Conservation (phyloP, 2,329 filamentous ascomycete species). For the Nemania serpens region DNA sequence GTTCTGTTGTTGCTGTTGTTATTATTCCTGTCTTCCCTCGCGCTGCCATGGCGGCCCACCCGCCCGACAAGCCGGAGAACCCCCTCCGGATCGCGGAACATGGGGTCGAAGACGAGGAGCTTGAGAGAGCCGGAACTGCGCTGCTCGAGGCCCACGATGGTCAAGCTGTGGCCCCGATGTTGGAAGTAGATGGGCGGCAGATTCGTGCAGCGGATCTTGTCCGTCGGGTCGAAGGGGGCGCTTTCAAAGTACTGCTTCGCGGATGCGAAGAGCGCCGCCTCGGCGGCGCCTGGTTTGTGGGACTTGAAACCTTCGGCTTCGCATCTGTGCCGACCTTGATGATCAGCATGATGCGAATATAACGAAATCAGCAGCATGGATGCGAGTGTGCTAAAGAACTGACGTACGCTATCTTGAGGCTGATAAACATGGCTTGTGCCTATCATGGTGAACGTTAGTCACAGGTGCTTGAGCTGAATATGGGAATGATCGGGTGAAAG, state of each 20-base stretch:
- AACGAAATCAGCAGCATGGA: not conserved
- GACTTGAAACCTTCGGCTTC: constrained; percentile 65
- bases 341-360: not conserved
- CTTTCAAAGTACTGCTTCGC: constrained; percentile 76
- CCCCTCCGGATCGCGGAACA: constrained; percentile 70
- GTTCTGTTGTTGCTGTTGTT: constrained; percentile 41
- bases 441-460: constrained; percentile 41
- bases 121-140: constrained; percentile 66
- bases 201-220: constrained; percentile 71
- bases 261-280: constrained; percentile 64
- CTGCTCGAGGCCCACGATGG: constrained; percentile 83
- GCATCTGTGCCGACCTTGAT: constrained; percentile 50
- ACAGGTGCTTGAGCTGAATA: not conserved
- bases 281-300: constrained; percentile 51
- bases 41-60: not conserved
- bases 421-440: constrained; percentile 79
- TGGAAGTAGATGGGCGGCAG: constrained; percentile 90
- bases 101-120: constrained; percentile 87
- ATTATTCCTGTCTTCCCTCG: constrained; percentile 12
- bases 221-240: constrained; percentile 52
- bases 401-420: constrained; percentile 68
- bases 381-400: not conserved
- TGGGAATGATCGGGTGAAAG: not conserved
- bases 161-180: constrained; percentile 86
- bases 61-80: constrained; percentile 63